Evolutionary conservation across 176 grass and related monocot genomes (phyloP), one percentile per base, ranked within the genome.

Genomic region (Rhynchospora pubera): DNA sequence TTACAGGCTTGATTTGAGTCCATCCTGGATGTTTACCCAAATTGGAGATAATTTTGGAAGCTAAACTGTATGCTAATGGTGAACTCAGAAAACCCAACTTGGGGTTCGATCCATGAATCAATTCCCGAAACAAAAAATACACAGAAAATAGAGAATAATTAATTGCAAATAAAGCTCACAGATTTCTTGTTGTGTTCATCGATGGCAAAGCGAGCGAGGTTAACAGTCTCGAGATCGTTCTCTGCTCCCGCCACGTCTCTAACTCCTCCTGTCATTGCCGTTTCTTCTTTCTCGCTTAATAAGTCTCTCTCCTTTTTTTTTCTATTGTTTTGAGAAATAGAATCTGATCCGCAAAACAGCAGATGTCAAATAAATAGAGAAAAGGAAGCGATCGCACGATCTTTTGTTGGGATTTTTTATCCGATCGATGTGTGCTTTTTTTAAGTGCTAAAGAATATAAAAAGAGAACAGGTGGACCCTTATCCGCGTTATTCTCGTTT

Each of bases 181-280:
- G 94, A 48, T 71, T 85, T 93, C 48, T 97, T 93, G 91, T 97
- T 93, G 82, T 97, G 87, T 86, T 97, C 87, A 3, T 83, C n/a
- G 78, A 97, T 82, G 18, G 94, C 94, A 85, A 90, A 97, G 34
- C 84, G 94, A 55, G 89, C 94, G 84, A 97, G 89, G 19, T 87
- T 84, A 58, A 74, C n/a, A 62, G 88, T 63, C 26, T 85, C 30
- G 67, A 90, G 70, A 83, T 88, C 85, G 89, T 97, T 97, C 79
- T 91, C 86, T 15, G 14, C 46, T 10, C 86, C 84, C 57, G 2
- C 56, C 43, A 68, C 50, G 26, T 93, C 87, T 3, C 4, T 23
- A 83, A 90, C 1, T 77, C 91, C 91, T 45, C 94, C 94, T 3
- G 10, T 0, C 23, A 84, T 0, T 45, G 44, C 24, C 18, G 23